Conservation (phyloP, 23 red algal species). For the Gracilariopsis chorda region DNA sequence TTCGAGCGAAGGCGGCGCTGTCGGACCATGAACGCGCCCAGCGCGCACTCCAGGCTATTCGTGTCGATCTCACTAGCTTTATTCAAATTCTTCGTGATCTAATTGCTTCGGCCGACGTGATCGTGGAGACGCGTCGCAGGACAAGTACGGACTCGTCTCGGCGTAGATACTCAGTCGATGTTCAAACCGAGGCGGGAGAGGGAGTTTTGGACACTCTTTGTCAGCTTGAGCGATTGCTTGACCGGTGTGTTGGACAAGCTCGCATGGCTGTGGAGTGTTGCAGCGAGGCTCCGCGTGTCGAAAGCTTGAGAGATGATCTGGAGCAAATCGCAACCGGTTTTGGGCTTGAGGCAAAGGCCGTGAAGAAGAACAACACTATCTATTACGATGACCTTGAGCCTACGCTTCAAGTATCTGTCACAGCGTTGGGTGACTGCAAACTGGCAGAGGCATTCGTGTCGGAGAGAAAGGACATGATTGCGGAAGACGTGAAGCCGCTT, state of each 20-base stretch:
- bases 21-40: slow-evolving; percentile 16
- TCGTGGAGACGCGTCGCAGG: not conserved
- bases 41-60: slow-evolving; percentile 5
- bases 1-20: slow-evolving; percentile 19
- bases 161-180: not conserved
- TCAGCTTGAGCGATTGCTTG: not conserved
- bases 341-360: slow-evolving; percentile 9
- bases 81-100: not conserved
- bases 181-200: not conserved
- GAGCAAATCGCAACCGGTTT: not conserved
- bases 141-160: not conserved
- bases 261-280: slow-evolving; percentile 41
- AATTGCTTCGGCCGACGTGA: slow-evolving; percentile 3
- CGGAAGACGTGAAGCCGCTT: slow-evolving; percentile 11
- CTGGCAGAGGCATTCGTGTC: slow-evolving; percentile 39
- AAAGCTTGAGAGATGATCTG: slow-evolving; percentile 5
- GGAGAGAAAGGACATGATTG: slow-evolving; percentile 29
- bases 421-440: slow-evolving; percentile 39
- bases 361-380: slow-evolving; percentile 6
- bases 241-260: not conserved
- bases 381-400: slow-evolving; percentile 25
- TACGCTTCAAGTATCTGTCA: slow-evolving; percentile 36
- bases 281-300: slow-evolving; percentile 31
- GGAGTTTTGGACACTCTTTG: slow-evolving; percentile 16
- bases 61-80: slow-evolving; percentile 3